phyloP scores from a whole-genome alignment of 169 alveolate genomes.

The Plasmodium ovale region DNA sequence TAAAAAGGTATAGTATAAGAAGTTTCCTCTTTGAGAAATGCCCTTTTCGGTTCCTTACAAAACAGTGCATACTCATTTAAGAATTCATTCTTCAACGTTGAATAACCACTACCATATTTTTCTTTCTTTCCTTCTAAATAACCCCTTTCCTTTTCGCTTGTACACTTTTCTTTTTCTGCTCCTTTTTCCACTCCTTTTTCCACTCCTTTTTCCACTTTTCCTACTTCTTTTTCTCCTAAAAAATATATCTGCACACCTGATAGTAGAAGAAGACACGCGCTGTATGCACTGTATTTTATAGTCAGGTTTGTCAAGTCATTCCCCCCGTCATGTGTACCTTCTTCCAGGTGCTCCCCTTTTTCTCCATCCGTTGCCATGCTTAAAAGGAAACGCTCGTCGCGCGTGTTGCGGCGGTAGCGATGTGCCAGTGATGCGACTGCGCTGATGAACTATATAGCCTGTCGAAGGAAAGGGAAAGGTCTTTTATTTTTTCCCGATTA shows the following conservation, averaged over 20 bases:
- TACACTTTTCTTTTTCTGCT: neutral
- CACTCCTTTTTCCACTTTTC: neutral
- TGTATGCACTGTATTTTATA: conserved; percentile 19
- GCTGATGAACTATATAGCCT: too few species aligned
- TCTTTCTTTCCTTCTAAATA: conserved; percentile 1
- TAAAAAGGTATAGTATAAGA: conserved; percentile 41
- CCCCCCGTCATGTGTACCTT: neutral
- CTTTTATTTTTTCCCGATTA: too few species aligned
- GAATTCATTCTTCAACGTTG: neutral
- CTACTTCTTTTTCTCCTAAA: neutral
- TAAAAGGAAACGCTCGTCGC: too few species aligned
- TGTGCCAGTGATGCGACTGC: too few species aligned
- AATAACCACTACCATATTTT: too few species aligned
- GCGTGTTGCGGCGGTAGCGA: too few species aligned
- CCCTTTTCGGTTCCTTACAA: conserved; percentile 16
- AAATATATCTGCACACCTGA: conserved; percentile 34
- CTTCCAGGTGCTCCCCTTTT: neutral
- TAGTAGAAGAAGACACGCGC: conserved; percentile 22
- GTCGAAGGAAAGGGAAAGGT: too few species aligned
- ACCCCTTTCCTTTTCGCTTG: neutral
- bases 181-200: neutral
- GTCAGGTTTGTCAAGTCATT: conserved; percentile 3
- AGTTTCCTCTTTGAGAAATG: conserved; percentile 1
- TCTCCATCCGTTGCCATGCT: too few species aligned
- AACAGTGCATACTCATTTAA: conserved; percentile 26